A percentile compares a stretch with the other conserved stretches of the same genome.
These are phyloP conservation scores for Schizothecium vesticola DNA, from an alignment of 495 filamentous ascomycete genomes.

Conservation along the genomic window DNA sequence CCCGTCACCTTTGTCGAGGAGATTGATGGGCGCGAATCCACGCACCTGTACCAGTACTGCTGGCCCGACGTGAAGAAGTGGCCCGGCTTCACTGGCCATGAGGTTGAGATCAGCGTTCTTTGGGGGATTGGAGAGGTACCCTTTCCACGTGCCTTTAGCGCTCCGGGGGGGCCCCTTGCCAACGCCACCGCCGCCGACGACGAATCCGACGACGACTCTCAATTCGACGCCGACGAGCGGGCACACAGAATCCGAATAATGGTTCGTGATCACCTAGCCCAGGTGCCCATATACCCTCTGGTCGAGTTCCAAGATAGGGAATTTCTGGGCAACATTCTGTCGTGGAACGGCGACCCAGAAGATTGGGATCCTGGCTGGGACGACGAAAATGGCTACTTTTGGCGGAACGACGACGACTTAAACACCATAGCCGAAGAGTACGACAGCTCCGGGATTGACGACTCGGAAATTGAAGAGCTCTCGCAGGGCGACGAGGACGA, in stretches of 20 bases:
- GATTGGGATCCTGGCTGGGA: background rate
- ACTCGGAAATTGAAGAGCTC: conserved; percentile 18
- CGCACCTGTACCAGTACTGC: conserved; percentile 22
- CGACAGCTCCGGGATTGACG: conserved; percentile 31
- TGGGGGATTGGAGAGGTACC: conserved; percentile 1
- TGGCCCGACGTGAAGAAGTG: conserved; percentile 31
- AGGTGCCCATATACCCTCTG: conserved; percentile 25
- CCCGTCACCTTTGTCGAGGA: background rate
- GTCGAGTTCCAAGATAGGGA: conserved; percentile 15
- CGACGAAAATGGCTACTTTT: conserved; percentile 1
- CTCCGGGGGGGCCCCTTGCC: background rate
- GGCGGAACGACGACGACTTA: background rate
- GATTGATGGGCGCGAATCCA: conserved; percentile 7
- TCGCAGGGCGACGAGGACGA: conserved; percentile 7
- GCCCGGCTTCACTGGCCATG: conserved; percentile 7
- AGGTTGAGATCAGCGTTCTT: background rate
- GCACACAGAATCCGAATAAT: background rate
- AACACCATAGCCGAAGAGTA: conserved; percentile 18
- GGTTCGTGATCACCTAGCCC: background rate
- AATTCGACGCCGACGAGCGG: background rate
- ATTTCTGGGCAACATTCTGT: conserved; percentile 11
- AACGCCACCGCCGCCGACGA: background rate
- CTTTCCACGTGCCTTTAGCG: background rate
- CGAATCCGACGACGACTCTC: background rate
- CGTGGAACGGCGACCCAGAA: conserved; percentile 2